Evolutionary conservation across 805 yeast species (phyloP), one percentile per base, ranked within the genome.

Genomic region (Candida maesae): DNA sequence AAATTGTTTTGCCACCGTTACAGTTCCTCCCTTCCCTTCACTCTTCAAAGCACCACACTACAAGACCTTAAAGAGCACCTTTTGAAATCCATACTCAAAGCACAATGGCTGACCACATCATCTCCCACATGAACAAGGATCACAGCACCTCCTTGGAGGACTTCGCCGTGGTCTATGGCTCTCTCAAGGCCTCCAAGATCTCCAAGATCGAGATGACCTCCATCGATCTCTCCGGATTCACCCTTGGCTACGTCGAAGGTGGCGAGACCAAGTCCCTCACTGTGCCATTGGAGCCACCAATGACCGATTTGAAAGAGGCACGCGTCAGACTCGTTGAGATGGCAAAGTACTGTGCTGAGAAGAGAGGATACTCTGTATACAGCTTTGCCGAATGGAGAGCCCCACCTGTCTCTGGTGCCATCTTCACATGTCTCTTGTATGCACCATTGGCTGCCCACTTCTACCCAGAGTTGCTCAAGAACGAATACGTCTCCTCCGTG

Each of bases 71-170:
- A 21, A 21, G 10, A 10, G 24, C 24, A 7, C 10, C 24, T 21
- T 21, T 7, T 21, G 24, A 21, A 21, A 21, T 21, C 24, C 24
- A 7, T 7, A 21, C 24, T 7, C 24, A 21, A 21, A 21, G 10
- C 24, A 25, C 28, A 25, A 52, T 51, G 55, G 51, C 54, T 14
- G 59, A 55, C 36, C 50, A 46, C 55, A 84, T 87, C 36, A 63
- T 80, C 14, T 59, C 71, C 19, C 93, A 86, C 60, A 85, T 88
- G 95, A 88, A 87, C 69, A 70, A 70, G 46, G 85, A 79, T 66
- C 95, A 88, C 61, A 70, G 67, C 41, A 66, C 83, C 56, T 78
- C 91, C 10, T 65, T 89, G 23, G 76, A 74, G 51, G 96, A 89
- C 63, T 85, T 79, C 57, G 65, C 86, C 16, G 78, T 65, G n/a